A percentile compares a stretch with the other conserved stretches of the same genome.
Evolutionary conservation across 192 early-diverging fungal genomes (phyloP).

Genomic region (Linnemannia hyalina): DNA sequence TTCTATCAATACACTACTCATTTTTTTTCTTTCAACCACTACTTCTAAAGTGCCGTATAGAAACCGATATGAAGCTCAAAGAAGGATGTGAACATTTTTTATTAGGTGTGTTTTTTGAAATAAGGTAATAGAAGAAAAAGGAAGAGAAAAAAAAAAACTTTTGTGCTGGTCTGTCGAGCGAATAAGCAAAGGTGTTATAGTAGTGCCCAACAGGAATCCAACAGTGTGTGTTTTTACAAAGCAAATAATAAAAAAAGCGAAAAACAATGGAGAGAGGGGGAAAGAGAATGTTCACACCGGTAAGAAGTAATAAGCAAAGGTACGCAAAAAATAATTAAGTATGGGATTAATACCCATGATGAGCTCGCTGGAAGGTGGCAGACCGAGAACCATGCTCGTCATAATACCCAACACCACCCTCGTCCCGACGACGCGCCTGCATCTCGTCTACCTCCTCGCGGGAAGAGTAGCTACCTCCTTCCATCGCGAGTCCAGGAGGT

Average conservation of each 20-base stretch:
- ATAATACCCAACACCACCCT: conserved; percentile 17
- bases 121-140: not conserved
- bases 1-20: not conserved
- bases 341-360: not conserved
- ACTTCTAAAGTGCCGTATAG: not conserved
- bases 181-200: not conserved
- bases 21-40: not conserved
- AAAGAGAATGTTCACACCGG: not conserved
- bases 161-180: not conserved
- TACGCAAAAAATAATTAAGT: not conserved
- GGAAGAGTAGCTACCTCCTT: not conserved
- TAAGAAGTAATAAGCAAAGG: not conserved
- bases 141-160: not conserved
- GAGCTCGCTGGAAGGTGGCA: not conserved
- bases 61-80: not conserved
- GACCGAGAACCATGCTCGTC: conserved; percentile 18
- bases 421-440: conserved; percentile 26
- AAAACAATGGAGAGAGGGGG: not conserved
- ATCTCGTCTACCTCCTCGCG: conserved; percentile 23
- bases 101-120: conserved; percentile 5
- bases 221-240: conserved; percentile 9
- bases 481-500: not conserved
- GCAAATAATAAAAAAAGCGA: not conserved
- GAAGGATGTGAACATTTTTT: conserved; percentile 4
- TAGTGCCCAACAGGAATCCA: not conserved